Conservation (phyloP, 192 early-diverging fungal species). For the Coemansia sp. region DNA sequence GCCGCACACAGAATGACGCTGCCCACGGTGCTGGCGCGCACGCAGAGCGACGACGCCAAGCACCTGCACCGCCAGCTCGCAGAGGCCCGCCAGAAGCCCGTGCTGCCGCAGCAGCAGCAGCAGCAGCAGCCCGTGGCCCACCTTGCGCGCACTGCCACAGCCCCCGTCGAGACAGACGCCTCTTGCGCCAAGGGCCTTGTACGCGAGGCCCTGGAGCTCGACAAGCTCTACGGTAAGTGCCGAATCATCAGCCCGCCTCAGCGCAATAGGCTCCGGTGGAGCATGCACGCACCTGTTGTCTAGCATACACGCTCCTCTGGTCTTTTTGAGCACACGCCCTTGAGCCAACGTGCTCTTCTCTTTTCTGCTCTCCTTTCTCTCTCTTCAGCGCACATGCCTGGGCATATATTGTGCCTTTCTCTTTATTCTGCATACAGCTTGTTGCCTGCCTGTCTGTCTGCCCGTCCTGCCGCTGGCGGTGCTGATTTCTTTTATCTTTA, state of each 20-base stretch:
- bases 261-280: not conserved
- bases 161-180: conserved; percentile 16
- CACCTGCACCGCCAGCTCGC: conserved; percentile 32
- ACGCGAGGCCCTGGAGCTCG: conserved; percentile 46
- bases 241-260: not conserved
- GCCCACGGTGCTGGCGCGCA: conserved; percentile 28
- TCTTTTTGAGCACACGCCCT: no score
- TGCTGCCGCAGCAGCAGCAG: conserved; percentile 29
- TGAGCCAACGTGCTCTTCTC: no score
- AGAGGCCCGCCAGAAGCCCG: no score
- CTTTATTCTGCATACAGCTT: no score
- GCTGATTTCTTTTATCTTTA: no score
- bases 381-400: no score
- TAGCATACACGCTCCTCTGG: no score
- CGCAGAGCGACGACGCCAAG: conserved; percentile 42
- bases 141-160: conserved; percentile 37
- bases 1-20: conserved; percentile 40
- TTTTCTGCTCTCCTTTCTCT: no score
- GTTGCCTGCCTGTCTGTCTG: no score
- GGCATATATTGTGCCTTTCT: no score
- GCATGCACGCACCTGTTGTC: no score
- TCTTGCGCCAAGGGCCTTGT: conserved; percentile 31
- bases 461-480: no score
- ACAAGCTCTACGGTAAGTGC: conserved; percentile 51
- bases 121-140: conserved; percentile 14